Evolutionary conservation across 306 rosid genomes (phyloP).

Genomic region (Malus orientalis): DNA sequence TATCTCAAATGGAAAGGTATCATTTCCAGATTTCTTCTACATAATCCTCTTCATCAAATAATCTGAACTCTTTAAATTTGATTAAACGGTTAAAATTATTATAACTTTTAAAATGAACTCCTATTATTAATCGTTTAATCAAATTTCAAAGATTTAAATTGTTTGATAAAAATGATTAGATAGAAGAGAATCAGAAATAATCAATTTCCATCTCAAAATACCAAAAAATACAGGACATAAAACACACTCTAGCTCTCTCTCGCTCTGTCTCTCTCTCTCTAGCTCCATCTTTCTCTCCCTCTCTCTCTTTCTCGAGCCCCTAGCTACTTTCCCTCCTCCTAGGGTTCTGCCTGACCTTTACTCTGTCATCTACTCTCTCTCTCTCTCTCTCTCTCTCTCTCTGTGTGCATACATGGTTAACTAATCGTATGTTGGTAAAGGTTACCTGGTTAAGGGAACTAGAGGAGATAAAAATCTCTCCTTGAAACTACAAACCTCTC

Average conservation of each 20-base stretch:
- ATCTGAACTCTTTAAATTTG: rapidly evolving
- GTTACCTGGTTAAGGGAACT: not conserved
- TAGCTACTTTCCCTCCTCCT: slow-evolving; percentile 39
- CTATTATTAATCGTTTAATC: no score
- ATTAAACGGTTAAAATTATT: no score
- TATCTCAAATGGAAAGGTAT: no score
- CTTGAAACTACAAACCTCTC: not conserved
- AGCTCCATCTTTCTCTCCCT: not conserved
- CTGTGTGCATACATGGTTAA: slow-evolving; percentile 6
- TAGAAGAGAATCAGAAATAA: rapidly evolving
- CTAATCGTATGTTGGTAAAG: slow-evolving; percentile 6
- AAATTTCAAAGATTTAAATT: no score
- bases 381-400: slow-evolving; percentile 26
- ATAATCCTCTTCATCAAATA: no score
- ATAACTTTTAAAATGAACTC: rapidly evolving
- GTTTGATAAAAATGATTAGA: rapidly evolving
- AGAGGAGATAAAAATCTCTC: not conserved
- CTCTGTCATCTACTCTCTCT: slow-evolving; percentile 11
- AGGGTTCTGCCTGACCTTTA: slow-evolving; percentile 5
- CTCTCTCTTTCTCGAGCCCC: slow-evolving; percentile 99
- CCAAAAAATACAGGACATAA: no score
- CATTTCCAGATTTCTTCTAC: rapidly evolving
- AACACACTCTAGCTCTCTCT: no score
- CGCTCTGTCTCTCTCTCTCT: not conserved
- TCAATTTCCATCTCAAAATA: no score